Conservation (phyloP, 306 rosid species). For the Glycine latifolia region DNA sequence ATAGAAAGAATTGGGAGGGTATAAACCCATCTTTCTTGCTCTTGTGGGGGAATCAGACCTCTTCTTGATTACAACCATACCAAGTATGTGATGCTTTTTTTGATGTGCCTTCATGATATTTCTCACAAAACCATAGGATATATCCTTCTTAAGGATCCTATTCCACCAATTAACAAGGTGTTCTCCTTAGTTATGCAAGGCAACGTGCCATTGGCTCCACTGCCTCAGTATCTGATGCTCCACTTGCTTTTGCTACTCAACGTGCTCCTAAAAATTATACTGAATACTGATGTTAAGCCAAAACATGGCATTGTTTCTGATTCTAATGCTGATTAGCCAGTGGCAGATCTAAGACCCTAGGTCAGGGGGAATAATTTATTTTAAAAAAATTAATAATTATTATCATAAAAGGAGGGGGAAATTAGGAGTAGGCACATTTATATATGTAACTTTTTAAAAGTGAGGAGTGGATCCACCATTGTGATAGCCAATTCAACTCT, state of each 20-base stretch:
- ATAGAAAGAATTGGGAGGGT: no score
- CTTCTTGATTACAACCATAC: not conserved
- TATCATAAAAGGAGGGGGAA: no score
- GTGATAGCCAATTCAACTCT: not conserved
- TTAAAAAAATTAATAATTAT: no score
- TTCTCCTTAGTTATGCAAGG: not conserved
- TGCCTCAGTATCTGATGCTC: no score
- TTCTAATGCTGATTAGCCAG: not conserved
- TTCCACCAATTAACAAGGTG: not conserved
- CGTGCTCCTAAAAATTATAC: not conserved
- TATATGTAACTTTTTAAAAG: no score
- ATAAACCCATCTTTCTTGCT: not conserved
- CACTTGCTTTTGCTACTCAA: conserved; percentile 3
- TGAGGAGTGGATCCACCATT: no score
- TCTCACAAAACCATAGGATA: not conserved
- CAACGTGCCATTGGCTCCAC: not conserved
- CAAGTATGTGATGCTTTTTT: not conserved
- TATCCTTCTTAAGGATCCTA: not conserved
- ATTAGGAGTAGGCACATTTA: no score
- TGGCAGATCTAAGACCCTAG: no score
- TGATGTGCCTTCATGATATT: not conserved
- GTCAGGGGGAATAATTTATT: no score
- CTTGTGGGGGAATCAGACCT: not conserved
- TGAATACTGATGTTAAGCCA: not conserved
- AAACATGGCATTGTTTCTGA: conserved; percentile 3